Base-by-base conservation (phyloP, 2,329 filamentous ascomycete genomes). In the Colletotrichum orbiculare region DNA sequence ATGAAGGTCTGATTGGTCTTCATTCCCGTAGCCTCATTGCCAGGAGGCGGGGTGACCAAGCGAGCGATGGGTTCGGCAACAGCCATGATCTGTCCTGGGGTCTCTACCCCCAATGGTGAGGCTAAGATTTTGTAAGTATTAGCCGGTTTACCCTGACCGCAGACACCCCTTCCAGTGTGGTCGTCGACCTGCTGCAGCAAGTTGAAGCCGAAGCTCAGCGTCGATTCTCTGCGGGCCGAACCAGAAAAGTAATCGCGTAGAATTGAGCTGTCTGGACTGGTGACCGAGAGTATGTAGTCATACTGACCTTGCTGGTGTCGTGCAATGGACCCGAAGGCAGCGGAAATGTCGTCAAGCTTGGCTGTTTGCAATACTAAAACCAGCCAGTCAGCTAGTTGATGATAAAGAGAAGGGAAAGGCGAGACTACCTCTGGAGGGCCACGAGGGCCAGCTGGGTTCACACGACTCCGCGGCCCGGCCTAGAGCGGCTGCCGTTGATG, bases 121-220 rank as follows among this genome's bases (percentile, higher is more conserved):
- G 81, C 82, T 76, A 87, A 71, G 87, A 76, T 11, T 77, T 77
- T 70, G 82, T 85, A 66, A 25, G 73, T 76, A 73, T 80, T 73
- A 76, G 77, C 74, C 50, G 68, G 62, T 61, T 66, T 58, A 49
- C 69, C 65, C 42, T 71, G 64, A 48, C 69, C 64, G n/a, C 67
- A 60, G 37, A 67, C 49, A 39, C 69, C 63, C n/a, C 69, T 69
- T 45, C 69, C 69, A 17, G 70, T 67, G 12, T 70, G 68, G 53
- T 74, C 69, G 55, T 73, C 72, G 25, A 25, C 25, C 66, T 78
- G 77, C 50, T 76, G 76, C 64, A 87, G 70, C 60, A 87, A 73
- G 69, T 85, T 87, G 76, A 85, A 87, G 61, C 84, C 85, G 68
- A 84, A 82, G 66, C 75, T 82, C 15, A 82, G 71, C 68, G 75